Evolutionary conservation across 768 basidiomycete genomes (phyloP).

Genomic region (Pleurotus eryngii): DNA sequence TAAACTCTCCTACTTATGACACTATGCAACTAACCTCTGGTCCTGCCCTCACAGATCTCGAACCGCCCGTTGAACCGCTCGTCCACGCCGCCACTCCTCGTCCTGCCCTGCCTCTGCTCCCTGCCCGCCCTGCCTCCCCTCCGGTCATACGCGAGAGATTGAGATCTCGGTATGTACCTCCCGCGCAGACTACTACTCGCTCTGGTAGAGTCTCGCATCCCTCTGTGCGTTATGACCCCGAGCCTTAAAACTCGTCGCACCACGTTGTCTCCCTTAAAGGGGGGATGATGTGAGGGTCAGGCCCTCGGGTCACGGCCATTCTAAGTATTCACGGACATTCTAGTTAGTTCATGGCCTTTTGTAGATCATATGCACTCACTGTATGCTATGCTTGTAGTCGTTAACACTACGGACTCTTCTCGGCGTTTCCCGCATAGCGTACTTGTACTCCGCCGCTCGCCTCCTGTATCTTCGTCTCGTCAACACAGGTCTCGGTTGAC

Average conservation of each 20-base stretch:
- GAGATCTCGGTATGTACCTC: slow-evolving; percentile 16
- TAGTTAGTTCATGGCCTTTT: too few species aligned
- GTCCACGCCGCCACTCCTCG: not conserved
- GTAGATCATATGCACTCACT: too few species aligned
- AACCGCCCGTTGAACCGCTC: slow-evolving; percentile 1
- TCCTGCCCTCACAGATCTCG: not conserved
- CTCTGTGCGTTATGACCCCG: not conserved
- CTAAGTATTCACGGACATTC: too few species aligned
- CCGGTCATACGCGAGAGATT: slow-evolving; percentile 13
- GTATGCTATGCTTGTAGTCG: too few species aligned
- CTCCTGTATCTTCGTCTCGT: too few species aligned
- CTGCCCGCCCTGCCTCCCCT: slow-evolving; percentile 12
- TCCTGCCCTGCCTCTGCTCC: slow-evolving; percentile 5
- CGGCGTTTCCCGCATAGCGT: too few species aligned
- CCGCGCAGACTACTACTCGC: slow-evolving; percentile 13
- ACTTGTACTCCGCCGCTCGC: too few species aligned
- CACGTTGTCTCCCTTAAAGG: not conserved
- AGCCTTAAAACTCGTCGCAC: not conserved
- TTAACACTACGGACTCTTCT: too few species aligned
- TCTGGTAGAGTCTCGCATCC: slow-evolving; percentile 13
- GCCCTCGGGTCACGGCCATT: too few species aligned
- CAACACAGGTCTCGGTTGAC: too few species aligned
- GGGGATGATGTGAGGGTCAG: too few species aligned
- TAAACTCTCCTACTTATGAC: not conserved
- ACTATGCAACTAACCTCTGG: not conserved